Percentiles rank a stretch among this genome's conserved stretches.
These are phyloP conservation scores for Venturia carpophila DNA, from an alignment of 2,329 filamentous ascomycete genomes.

Conservation along the genomic window DNA sequence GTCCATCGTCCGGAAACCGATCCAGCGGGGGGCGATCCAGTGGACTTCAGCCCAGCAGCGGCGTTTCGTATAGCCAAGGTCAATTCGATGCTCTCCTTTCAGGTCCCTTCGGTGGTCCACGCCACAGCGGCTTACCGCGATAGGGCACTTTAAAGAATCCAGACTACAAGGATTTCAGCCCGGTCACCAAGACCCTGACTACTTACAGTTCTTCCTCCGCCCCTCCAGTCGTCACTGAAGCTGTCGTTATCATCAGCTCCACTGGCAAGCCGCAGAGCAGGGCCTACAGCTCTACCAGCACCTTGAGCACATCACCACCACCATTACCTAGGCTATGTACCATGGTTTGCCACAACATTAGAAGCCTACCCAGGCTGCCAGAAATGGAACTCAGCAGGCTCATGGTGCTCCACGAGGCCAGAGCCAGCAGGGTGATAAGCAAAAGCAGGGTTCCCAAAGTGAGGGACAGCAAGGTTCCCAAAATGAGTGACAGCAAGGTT, in stretches of 20 bases:
- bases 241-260: neutral
- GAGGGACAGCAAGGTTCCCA: too few relatives aligned
- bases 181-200: neutral
- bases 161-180: neutral
- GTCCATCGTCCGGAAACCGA: too few relatives aligned
- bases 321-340: neutral
- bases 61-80: too few relatives aligned
- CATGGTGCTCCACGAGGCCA: too few relatives aligned
- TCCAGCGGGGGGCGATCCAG: neutral
- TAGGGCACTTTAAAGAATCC: neutral
- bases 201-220: neutral
- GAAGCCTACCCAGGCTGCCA: too few relatives aligned
- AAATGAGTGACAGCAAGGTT: too few relatives aligned
- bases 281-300: constrained; percentile 1
- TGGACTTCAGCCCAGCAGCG: neutral
- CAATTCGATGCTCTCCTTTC: neutral
- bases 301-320: neutral
- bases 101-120: neutral
- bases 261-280: neutral
- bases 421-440: too few relatives aligned
- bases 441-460: too few relatives aligned
- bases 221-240: neutral
- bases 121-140: neutral
- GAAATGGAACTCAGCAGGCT: too few relatives aligned
- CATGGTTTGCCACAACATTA: too few relatives aligned